Evolutionary conservation across 1,284 basidiomycete species (phyloP), one percentile per base, ranked within the genome.

Genomic region (Rhodofomes roseus): DNA sequence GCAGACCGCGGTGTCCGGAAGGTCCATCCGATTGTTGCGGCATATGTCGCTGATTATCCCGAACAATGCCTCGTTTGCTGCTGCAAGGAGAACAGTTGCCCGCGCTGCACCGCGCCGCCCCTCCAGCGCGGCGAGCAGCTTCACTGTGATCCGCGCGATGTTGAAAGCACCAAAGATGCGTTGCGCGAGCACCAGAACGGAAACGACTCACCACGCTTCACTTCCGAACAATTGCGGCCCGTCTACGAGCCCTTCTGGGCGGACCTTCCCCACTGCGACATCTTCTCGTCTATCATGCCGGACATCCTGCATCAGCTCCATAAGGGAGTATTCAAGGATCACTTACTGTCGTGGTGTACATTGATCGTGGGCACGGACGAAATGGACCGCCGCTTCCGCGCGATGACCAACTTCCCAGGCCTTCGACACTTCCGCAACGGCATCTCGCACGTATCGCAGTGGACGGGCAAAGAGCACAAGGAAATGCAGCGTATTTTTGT

Each of bases 261-360:
- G 0, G 56, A 67, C n/a, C 62, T 74, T 0, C 71, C 69, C 1
- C 63, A 66, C 34, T 55, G 56, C n/a, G 60, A 74, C 43, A 71
- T 74, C 27, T 71, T 62, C 54, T 2, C 43, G 4, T 44, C 6
- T 23, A 44, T 44, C 22, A 44, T 44, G 43, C 43, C 43, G 11
- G 43, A 22, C n/a, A 5, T 58, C 53, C 63, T 72, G 0, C 69
- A 71, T 52, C 68, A 70, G 53, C 58, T 71, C 2, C 63, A 71
- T 44, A 65, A 70, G 56, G 73, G 73, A 0, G 63, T 74, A 0
- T 70, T 74, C 55, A 66, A 65, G 16, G 63, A 68, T n/a, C 71
- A 74, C 40, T 56, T 73, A 34, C 31, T 34, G 31, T 34, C 31
- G 31, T 34, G 31, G 31, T 34, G 31, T 34, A 55, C 60, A 3